Evolutionary conservation across 441 rosid species (phyloP), one percentile per base, ranked within the genome.

Genomic region (Flueggea neowawraea): DNA sequence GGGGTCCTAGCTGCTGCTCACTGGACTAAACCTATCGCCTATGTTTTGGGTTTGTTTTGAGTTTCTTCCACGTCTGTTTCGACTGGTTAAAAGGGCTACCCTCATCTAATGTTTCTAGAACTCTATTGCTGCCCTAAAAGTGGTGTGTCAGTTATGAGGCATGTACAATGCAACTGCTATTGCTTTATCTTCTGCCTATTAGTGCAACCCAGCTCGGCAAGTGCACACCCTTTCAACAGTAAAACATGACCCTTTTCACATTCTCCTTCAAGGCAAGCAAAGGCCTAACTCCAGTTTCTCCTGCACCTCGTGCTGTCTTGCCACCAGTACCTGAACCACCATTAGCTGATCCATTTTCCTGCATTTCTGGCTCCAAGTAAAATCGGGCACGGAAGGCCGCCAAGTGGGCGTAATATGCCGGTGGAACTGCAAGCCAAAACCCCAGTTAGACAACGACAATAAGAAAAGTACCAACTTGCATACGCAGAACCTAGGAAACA

Each of bases 321-420:
- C 55, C 56, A 7, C 73, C 54, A 22, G 70, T 68, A 4, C 66
- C 74, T 0, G 60, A 43, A 22, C 81, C 59, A 6, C 85, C 70
- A 0, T 84, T 88, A 0, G 69, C 53, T 0, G 95, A 84, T 5
- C 95, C 89, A 47, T 83, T 90, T 39, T 92, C 99, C 69, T 85
- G 97, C 72, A 77, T 69, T 73, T 87, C 95, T 0, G 99, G 98
- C 69, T 95, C 99, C 88, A 82, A 69, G 88, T 95, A 95, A 75
- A 92, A 95, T 16, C 99, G 84, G 2, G 99, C 98, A 2, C 99
- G 88, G 52, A 90, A 95, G 39, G 99, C 98, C 7, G 99, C 99
- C 59, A 95, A 81, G 73, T 92, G 99, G 0, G 99, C 99, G 61
- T 95, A 95, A 68, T 95, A 88, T 51, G 99, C 99, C 0, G 99